phyloP scores from a whole-genome alignment of 2,329 filamentous ascomycete species.

The Diplocarpon rosae region DNA sequence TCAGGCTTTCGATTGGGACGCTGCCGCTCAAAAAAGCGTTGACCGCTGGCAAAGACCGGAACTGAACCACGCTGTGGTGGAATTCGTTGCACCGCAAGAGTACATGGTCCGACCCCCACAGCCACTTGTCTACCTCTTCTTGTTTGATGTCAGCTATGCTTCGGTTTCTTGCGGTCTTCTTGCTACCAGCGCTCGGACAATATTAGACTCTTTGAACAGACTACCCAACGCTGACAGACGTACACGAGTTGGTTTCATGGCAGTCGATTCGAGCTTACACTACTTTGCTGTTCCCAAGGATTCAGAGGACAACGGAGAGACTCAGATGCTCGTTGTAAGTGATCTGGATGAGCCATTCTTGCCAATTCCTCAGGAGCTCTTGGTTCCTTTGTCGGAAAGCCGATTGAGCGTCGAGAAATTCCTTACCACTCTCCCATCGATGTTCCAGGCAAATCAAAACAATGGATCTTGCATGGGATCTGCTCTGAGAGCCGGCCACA shows the following conservation, averaged over 20 bases:
- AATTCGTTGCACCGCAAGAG: conserved; percentile 95
- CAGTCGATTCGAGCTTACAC: conserved; percentile 86
- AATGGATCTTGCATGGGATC: conserved; percentile 90
- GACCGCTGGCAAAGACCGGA: conserved; percentile 89
- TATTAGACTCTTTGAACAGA: conserved; percentile 85
- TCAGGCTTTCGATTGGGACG: conserved; percentile 99
- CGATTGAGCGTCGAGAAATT: conserved; percentile 86
- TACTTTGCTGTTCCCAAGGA: conserved; percentile 94
- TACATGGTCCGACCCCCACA: conserved; percentile 98
- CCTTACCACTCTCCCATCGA: conserved; percentile 79
- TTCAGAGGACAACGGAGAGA: conserved; percentile 70
- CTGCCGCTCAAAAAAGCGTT: conserved; percentile 77
- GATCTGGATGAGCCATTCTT: conserved; percentile 95
- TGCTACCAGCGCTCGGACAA: conserved; percentile 85
- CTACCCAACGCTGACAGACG: conserved; percentile 97
- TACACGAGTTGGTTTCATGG: conserved; percentile 88
- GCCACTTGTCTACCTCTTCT: conserved; percentile 88
- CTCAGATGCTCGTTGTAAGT: conserved; percentile 86
- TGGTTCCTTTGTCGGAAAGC: conserved; percentile 82
- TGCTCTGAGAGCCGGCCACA: conserved; percentile 84
- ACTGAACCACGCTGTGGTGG: conserved; percentile 90
- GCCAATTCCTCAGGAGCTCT: conserved; percentile 80
- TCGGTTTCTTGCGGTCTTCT: conserved; percentile 83
- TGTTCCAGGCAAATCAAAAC: conserved; percentile 94
- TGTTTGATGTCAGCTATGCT: conserved; percentile 88